phyloP scores from a whole-genome alignment of 176 grass and related monocot species.

The Musa acuminata region DNA sequence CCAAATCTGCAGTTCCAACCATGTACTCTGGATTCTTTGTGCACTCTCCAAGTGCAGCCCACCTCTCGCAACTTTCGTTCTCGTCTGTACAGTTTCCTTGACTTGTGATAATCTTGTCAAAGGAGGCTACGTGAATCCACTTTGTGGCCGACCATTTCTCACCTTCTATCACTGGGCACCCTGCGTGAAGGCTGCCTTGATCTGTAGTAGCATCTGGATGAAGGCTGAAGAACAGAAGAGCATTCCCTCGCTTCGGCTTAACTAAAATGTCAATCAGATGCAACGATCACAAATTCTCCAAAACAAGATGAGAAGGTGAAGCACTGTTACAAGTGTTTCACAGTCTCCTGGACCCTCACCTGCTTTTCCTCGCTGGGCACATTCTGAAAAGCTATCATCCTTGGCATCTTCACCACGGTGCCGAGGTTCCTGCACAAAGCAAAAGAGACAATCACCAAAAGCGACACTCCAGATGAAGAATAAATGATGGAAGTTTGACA shows the following conservation, averaged over 20 bases:
- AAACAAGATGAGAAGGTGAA: neutral
- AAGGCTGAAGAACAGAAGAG: slow-evolving; percentile 93
- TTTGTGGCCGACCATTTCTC: slow-evolving; percentile 95
- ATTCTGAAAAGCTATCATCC: slow-evolving; percentile 64
- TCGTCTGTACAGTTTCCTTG: slow-evolving; percentile 66
- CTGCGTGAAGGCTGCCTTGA: slow-evolving; percentile 63
- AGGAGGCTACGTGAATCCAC: slow-evolving; percentile 76
- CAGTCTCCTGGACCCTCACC: slow-evolving; percentile 27
- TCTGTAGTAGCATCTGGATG: slow-evolving; percentile 50
- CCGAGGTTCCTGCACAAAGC: slow-evolving; percentile 24
- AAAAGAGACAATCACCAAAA: slow-evolving; percentile 7
- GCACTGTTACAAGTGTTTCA: too few species aligned
- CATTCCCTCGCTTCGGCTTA: slow-evolving; percentile 76
- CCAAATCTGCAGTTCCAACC: slow-evolving; percentile 44
- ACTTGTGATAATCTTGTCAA: slow-evolving; percentile 49
- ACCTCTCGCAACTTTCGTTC: slow-evolving; percentile 52
- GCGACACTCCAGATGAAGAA: neutral
- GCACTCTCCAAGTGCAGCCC: slow-evolving; percentile 78
- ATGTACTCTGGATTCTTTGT: slow-evolving; percentile 78
- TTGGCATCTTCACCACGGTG: slow-evolving; percentile 28
- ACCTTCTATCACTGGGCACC: slow-evolving; percentile 64
- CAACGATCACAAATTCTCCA: neutral
- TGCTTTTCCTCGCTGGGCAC: slow-evolving; percentile 60
- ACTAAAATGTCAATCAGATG: slow-evolving; percentile 34
- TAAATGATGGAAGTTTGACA: neutral